These are phyloP conservation scores for Xanthoceras sorbifolium DNA, from an alignment of 345 rosid species.

Conservation along the genomic window DNA sequence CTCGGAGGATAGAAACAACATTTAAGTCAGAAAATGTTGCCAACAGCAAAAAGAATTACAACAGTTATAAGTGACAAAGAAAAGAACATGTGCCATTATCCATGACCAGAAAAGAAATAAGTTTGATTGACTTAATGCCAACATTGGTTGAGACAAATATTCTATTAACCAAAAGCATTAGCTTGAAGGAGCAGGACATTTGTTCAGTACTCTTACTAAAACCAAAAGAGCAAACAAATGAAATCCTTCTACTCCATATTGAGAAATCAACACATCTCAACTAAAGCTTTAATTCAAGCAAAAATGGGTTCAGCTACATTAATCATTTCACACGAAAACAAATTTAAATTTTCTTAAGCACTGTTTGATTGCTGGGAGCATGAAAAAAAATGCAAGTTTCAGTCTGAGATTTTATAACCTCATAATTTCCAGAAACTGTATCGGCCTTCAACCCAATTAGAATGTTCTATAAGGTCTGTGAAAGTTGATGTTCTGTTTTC, in stretches of 20 bases:
- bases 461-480: background rate
- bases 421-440: background rate
- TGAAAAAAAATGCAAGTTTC: constrained; percentile 1
- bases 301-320: background rate
- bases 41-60: background rate
- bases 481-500: constrained; percentile 5
- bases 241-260: background rate
- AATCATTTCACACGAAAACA: constrained; percentile 2
- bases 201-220: background rate
- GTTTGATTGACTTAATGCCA: background rate
- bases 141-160: background rate
- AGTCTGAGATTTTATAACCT: background rate
- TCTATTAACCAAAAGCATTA: background rate
- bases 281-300: background rate
- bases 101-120: background rate
- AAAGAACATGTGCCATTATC: constrained; percentile 4
- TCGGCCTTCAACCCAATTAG: constrained; percentile 3
- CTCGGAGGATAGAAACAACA: background rate
- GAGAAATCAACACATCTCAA: background rate
- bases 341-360: background rate
- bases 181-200: background rate
- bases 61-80: background rate
- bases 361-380: background rate
- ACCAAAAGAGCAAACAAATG: background rate
- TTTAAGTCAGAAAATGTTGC: background rate